Base-by-base conservation (phyloP, 768 basidiomycete species). In the Lentinus brumalis region DNA sequence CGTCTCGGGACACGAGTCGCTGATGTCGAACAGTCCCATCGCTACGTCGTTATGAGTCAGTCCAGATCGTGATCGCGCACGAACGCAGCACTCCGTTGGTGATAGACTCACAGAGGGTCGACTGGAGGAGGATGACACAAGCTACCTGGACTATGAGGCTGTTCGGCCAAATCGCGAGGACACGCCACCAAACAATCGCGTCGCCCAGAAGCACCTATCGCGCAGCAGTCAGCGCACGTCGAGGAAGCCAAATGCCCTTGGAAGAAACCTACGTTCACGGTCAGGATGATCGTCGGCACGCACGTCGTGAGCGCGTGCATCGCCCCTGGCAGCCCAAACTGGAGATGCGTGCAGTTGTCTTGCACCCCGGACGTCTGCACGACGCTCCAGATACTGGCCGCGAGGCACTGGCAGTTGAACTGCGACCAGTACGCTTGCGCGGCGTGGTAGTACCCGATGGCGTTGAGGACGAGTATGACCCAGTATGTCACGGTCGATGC, bases 121-220 rank as follows among this genome's bases (percentile, higher is more conserved):
- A 18, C n/a, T 11, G n/a, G 39, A 53, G 38, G 16, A 53, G 21
- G 11, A 41, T 29, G 10, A 53, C 35, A 40, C 52, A 53, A 5
- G 52, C 39, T 8, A n/a, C 52, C n/a, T 38, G 38, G 16, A 53
- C 52, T 16, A 53, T 15, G 16, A 53, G 52, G 38, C 52, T 53
- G 9, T 26, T 3, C 11, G 52, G 52, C 52, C 52, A 53, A 2
- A 53, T 15, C 21, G 35, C 38, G 18, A 35, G 39, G 4, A 41
- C 52, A n/a, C 52, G 52, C 52, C 52, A 40, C 52, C 52, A 53
- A 9, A 53, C 52, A 15, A 53, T 35, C 3, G 52, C 52, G 35
- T 53, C 52, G 9, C 52, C 52, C 1, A 53, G 18, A 12, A 40
- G 3, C 18, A 53, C 52, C 52, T 53, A 16, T 10, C 7, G 14